Conservation (phyloP, 2,329 filamentous ascomycete species). For the Aspergillus sp. region DNA sequence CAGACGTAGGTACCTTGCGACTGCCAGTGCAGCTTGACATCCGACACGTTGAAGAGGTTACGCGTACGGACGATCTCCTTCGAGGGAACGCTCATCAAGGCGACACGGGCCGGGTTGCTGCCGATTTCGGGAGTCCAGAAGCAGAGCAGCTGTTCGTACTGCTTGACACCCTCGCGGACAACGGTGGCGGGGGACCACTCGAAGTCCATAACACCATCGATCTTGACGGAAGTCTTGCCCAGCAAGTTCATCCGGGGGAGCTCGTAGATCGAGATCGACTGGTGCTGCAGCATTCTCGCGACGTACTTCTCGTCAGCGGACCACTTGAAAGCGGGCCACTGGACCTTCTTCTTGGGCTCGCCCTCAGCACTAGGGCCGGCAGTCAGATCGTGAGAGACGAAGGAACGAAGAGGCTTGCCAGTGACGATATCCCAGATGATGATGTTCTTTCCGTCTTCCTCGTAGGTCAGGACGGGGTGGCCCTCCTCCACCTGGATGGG, state of each 20-base stretch:
- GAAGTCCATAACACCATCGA: slow-evolving; percentile 95
- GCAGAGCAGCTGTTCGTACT: slow-evolving; percentile 92
- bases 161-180: slow-evolving; percentile 81
- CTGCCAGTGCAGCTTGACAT: slow-evolving; percentile 99
- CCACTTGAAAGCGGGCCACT: slow-evolving; percentile 99
- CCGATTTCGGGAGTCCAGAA: slow-evolving; percentile 99
- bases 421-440: slow-evolving; percentile 97
- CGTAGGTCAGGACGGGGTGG: slow-evolving; percentile 73
- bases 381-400: slow-evolving; percentile 78
- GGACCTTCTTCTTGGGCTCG: slow-evolving; percentile 83
- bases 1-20: slow-evolving; percentile 91
- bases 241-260: slow-evolving; percentile 84
- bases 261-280: slow-evolving; percentile 90
- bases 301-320: slow-evolving; percentile 97
- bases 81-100: slow-evolving; percentile 91
- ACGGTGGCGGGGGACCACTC: slow-evolving; percentile 91
- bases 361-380: slow-evolving; percentile 59
- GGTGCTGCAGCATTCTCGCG: slow-evolving; percentile 81
- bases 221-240: slow-evolving; percentile 90
- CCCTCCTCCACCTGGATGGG: slow-evolving; percentile 91
- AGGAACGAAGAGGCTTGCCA: slow-evolving; percentile 85
- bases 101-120: slow-evolving; percentile 96
- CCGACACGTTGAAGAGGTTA: slow-evolving; percentile 96
- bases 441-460: slow-evolving; percentile 99
- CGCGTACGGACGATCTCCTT: slow-evolving; percentile 92